Evolutionary conservation across 306 rosid species (phyloP), one percentile per base, ranked within the genome.

Genomic region (Urtica urens): DNA sequence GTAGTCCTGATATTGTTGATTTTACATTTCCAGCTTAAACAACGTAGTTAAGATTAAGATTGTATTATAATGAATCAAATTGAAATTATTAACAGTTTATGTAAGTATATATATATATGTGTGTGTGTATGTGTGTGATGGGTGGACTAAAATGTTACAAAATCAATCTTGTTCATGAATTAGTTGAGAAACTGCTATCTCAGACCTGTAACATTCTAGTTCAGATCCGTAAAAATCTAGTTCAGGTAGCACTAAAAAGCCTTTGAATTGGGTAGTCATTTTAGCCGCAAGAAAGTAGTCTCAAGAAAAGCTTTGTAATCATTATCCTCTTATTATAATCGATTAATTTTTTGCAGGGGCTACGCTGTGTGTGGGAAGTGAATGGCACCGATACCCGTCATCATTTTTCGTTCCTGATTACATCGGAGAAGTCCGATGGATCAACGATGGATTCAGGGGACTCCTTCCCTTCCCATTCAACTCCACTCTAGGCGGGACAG

Each of bases 341-440:
- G 23, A 31, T 29, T 22, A 9, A 13, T 33, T 37, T 28, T 40
- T 70, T 67, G 57, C 79, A 85, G 99, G 72, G 60, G 64, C 99
- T 70, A 72, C 80, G 22, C 69, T 92, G 10, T 92, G 99, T 40
- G 86, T 92, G 43, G 99, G 99, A 63, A 79, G 93, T 41, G 99
- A 85, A 68, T 92, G 99, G 96, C 94, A 92, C 50, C 87, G 96
- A 6, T 92, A 57, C 54, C 99, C 99, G 15, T 92, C 99, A 12
- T 92, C 96, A 7, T 92, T 92, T 73, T 77, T 92, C 3, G 23
- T 85, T 65, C 99, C 99, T 13, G 73, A 75, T 53, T 85, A 55
- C 59, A 80, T 92, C 20, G 78, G 70, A 55, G 73, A 92, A 69
- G 94, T 92, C 28, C 62, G 75, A 55, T 92, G 99, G 99, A 77